Base-by-base conservation (phyloP, 768 basidiomycete species). In the Auricularia cornea region DNA sequence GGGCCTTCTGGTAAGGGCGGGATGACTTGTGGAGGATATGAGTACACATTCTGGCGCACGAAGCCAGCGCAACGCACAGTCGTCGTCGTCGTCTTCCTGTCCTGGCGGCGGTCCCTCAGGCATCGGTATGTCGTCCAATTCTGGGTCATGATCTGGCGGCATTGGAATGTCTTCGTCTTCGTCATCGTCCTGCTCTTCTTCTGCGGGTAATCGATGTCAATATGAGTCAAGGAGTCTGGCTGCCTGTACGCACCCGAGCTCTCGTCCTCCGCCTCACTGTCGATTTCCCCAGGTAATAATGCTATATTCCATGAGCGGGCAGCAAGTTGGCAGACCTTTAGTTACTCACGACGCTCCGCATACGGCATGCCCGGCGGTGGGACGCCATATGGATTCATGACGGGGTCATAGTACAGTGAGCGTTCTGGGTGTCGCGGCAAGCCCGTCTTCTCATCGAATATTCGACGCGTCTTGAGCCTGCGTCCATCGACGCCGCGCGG, bases 331-430 rank as follows among this genome's bases (percentile, higher is more conserved):
- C 12, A 35, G n/a, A n/a, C 14, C 29, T 8, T 5, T 32, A 11
- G 14, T 38, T 3, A 79, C 89, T 75, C 68, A 95, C 94, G 83
- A 76, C 88, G 76, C 72, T 98, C 92, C 63, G 84, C 77, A 74
- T 97, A 98, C n/a, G 92, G 93, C 94, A 97, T 92, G 6, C 96
- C 96, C 14, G 95, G 96, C 48, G 95, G 95, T 23, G 95, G 86
- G 20, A 94, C 90, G 31, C 94, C 95, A 71, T 81, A 94, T 28
- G 94, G 93, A 72, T 98, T 98, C 84, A 95, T 87, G 48, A 94
- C 83, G 31, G 90, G 83, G 69, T 98, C 90, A 76, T 94, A 98
- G 73, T 96, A 98, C 38, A 95, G 79, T 74, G 90, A 93, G 67
- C 92, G 81, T 70, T 92, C 92, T n/a, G 94, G 94, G 76, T 94